A percentile compares a stretch with the other conserved stretches of the same genome.
phyloP scores from a whole-genome alignment of 345 rosid genomes.

The Anacardium occidentale region DNA sequence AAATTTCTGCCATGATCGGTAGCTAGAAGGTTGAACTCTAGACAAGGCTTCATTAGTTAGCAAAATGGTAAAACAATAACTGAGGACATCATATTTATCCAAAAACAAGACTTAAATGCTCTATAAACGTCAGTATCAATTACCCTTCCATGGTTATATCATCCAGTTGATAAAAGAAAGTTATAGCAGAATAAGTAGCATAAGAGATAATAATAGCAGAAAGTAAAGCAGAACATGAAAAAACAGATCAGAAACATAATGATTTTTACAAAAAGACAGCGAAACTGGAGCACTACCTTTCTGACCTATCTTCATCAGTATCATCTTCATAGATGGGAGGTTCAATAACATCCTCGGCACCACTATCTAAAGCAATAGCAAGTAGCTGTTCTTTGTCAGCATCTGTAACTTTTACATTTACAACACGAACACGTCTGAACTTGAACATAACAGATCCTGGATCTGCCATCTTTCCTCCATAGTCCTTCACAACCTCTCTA shows the following conservation, averaged over 20 bases:
- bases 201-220: not conserved
- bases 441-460: slow-evolving; percentile 92
- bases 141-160: not conserved
- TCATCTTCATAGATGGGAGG: slow-evolving; percentile 73
- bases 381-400: slow-evolving; percentile 85
- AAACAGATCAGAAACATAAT: not conserved
- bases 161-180: not conserved
- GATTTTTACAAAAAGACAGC: not conserved
- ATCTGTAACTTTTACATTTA: slow-evolving; percentile 66
- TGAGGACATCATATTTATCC: no score
- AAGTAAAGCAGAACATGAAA: not conserved
- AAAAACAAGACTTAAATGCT: no score
- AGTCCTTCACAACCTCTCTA: slow-evolving; percentile 79
- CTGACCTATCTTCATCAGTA: slow-evolving; percentile 63
- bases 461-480: slow-evolving; percentile 94
- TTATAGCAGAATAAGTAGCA: not conserved
- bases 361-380: slow-evolving; percentile 74
- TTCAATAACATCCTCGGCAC: slow-evolving; percentile 94
- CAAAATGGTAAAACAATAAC: no score
- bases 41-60: no score
- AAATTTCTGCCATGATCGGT: no score
- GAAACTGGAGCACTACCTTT: slow-evolving; percentile 40
- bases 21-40: no score
- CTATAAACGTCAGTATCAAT: not conserved
- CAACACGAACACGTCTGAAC: slow-evolving; percentile 76